phyloP scores from a whole-genome alignment of 495 filamentous ascomycete species.

The Penicillium canescens region DNA sequence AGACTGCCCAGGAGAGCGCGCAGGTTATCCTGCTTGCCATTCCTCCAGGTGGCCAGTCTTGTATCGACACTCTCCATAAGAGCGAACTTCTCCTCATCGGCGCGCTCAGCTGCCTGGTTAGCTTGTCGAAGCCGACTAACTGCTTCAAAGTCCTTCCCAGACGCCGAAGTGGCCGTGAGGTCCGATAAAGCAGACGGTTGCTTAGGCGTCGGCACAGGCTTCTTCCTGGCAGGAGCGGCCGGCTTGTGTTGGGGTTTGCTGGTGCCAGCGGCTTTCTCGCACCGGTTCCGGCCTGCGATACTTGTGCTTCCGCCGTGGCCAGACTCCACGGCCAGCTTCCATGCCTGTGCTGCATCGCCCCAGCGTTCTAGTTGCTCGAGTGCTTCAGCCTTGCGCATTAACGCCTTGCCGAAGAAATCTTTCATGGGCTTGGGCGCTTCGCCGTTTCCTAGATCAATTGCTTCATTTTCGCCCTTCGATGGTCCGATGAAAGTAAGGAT shows the following conservation, averaged over 20 bases:
- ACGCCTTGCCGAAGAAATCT: slow-evolving; percentile 87
- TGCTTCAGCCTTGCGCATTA: slow-evolving; percentile 92
- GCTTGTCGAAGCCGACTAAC: slow-evolving; percentile 78
- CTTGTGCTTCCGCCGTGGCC: slow-evolving; percentile 81
- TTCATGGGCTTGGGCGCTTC: slow-evolving; percentile 82
- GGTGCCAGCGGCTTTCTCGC: slow-evolving; percentile 75
- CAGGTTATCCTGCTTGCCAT: slow-evolving; percentile 88
- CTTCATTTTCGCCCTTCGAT: slow-evolving; percentile 74
- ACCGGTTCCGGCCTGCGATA: slow-evolving; percentile 83
- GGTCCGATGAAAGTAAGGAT: slow-evolving; percentile 81
- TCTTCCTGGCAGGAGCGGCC: slow-evolving; percentile 35
- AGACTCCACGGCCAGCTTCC: slow-evolving; percentile 79
- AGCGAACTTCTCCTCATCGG: slow-evolving; percentile 90
- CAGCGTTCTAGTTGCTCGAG: slow-evolving; percentile 95
- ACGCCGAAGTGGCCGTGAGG: slow-evolving; percentile 29
- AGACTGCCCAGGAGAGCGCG: slow-evolving; percentile 85
- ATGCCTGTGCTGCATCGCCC: slow-evolving; percentile 75
- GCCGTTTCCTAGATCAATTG: slow-evolving; percentile 63
- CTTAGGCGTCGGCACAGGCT: slow-evolving; percentile 36
- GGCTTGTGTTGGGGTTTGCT: slow-evolving; percentile 49
- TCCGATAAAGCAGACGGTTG: slow-evolving; percentile 51
- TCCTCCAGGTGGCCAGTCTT: slow-evolving; percentile 74
- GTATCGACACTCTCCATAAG: slow-evolving; percentile 82
- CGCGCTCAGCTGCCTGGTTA: slow-evolving; percentile 77
- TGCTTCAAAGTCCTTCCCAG: slow-evolving; percentile 50